Conservation (phyloP, 495 filamentous ascomycete genomes). For the Neurospora tetrasperma region DNA sequence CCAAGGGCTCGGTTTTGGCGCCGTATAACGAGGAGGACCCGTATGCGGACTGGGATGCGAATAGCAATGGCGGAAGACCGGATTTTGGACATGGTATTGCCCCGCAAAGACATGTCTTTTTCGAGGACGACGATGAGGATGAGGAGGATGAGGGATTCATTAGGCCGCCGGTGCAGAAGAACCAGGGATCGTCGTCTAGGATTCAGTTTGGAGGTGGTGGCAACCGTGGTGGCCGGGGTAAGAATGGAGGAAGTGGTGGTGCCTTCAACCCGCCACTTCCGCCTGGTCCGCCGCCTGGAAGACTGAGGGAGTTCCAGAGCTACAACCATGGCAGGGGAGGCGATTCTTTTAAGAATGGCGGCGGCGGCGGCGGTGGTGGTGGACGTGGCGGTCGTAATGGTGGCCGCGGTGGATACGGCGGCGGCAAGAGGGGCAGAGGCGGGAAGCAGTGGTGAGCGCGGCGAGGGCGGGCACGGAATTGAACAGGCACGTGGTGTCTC, state of each 20-base stretch:
- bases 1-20: background rate
- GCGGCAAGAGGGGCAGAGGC: background rate
- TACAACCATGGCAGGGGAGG: background rate
- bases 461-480: background rate
- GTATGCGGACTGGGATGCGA: background rate
- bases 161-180: slow-evolving; percentile 22
- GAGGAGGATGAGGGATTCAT: slow-evolving; percentile 35
- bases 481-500: background rate
- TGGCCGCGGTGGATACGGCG: background rate
- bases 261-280: slow-evolving; percentile 10
- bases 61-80: slow-evolving; percentile 8
- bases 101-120: slow-evolving; percentile 29
- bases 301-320: background rate
- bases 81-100: slow-evolving; percentile 29
- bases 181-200: background rate
- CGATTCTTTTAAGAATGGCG: background rate
- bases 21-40: background rate
- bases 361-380: background rate
- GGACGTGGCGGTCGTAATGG: background rate
- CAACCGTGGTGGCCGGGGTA: background rate
- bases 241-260: background rate
- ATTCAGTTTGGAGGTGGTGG: slow-evolving; percentile 21
- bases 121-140: slow-evolving; percentile 29
- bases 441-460: background rate
- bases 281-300: slow-evolving; percentile 11